Base-by-base conservation (phyloP, 805 yeast species). In the Zygosaccharomyces bisporus region DNA sequence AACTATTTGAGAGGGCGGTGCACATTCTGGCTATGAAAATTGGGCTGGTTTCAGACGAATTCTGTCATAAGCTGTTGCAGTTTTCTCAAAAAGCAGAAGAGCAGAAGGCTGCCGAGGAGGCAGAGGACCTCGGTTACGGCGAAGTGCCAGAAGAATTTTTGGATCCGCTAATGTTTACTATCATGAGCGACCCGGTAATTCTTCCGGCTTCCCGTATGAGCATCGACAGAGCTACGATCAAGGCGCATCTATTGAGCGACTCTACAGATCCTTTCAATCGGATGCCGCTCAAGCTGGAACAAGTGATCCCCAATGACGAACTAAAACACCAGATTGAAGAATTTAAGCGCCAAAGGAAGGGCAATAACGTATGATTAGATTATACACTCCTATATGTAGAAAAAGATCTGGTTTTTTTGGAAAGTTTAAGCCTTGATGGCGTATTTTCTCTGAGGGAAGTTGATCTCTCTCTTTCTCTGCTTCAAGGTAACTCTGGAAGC, bases 381-480 rank as follows among this genome's bases (percentile, higher is more conserved):
- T 58, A 54, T 56, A 55, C 55, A 55, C 51, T 45, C 31, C 47
- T 38, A 40, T 40, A 39, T 45, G 45, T 43, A 44, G 40, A 43
- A 33, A 45, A 36, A 33, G 34, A 30, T 25, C 32, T 37, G 36
- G 27, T 31, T 33, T 44, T 30, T 27, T 34, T 32, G 38, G 31
- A 41, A 47, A 25, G 38, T 60, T 81, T 85, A 91, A 78, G 96
- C 98, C 84, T 90, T 91, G 80, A 93, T 86, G 73, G 98, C 98
- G 77, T 78, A 93, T 77, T 85, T 86, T 83, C 95, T 89, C 79
- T 84, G 90, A 73, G 99, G 98, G 95, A 83, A 89, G 75, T 97
- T 95, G 68, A 81, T 79, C 69, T 80, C 80, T 76, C 79, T 83
- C 90, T 93, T 93, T 76, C 79, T 80, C 71, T 90, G 88, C 81